A percentile compares a stretch with the other conserved stretches of the same genome.
These are phyloP conservation scores for Quambalaria eucalypti DNA, from an alignment of 1,284 basidiomycete genomes.

Conservation along the genomic window DNA sequence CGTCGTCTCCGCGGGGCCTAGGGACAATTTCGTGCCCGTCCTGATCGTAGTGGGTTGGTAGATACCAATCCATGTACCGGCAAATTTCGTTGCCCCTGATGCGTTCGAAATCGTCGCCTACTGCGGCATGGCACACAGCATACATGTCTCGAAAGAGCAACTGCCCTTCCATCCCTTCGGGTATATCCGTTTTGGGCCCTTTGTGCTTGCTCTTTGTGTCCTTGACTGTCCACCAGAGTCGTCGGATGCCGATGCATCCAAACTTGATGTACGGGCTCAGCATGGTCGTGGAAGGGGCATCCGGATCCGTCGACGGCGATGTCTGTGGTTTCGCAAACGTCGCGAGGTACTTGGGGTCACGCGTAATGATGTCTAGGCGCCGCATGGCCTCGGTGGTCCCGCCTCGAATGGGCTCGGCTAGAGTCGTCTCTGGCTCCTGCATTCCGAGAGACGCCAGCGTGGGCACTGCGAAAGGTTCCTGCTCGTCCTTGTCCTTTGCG, in stretches of 20 bases:
- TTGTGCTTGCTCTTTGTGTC: constrained; percentile 30
- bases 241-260: constrained; percentile 50
- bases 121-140: constrained; percentile 49
- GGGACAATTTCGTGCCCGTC: constrained; percentile 46
- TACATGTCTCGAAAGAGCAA: constrained; percentile 52
- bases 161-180: constrained; percentile 40
- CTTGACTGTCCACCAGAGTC: constrained; percentile 29
- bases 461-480: constrained; percentile 49
- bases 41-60: constrained; percentile 50
- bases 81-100: constrained; percentile 50
- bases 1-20: constrained; percentile 47
- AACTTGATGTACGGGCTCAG: constrained; percentile 53
- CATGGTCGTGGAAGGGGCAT: constrained; percentile 42
- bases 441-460: constrained; percentile 52
- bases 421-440: constrained; percentile 27
- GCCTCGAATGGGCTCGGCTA: constrained; percentile 49
- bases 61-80: constrained; percentile 50
- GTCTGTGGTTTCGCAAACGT: constrained; percentile 54
- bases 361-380: constrained; percentile 49
- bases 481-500: constrained; percentile 32
- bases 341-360: constrained; percentile 48
- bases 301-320: constrained; percentile 17
- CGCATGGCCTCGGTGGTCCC: constrained; percentile 52
- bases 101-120: constrained; percentile 47
- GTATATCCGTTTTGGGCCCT: constrained; percentile 18